phyloP scores from a whole-genome alignment of 2,329 filamentous ascomycete genomes.

The Cadophora gregata region DNA sequence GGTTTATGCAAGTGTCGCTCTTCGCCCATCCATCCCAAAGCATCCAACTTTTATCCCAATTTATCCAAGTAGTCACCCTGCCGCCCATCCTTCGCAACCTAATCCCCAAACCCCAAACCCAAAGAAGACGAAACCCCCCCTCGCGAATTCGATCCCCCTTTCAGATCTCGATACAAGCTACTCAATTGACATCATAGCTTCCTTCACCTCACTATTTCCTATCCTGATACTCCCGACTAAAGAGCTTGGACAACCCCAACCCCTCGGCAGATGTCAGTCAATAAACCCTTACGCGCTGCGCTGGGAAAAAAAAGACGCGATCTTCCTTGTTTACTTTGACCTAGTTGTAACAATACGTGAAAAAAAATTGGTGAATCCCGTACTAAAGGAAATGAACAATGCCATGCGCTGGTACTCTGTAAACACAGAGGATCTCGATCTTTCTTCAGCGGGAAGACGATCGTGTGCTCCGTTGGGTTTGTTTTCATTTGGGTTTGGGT shows the following conservation, averaged over 20 bases:
- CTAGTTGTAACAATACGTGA: background rate
- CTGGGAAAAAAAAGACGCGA: background rate
- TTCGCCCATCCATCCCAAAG: background rate
- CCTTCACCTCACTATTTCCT: background rate
- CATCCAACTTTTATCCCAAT: constrained; percentile 3
- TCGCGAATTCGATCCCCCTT: constrained; percentile 3
- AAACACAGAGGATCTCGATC: constrained; percentile 16
- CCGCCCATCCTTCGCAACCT: background rate
- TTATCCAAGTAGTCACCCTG: too few species aligned
- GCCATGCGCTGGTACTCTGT: constrained; percentile 7
- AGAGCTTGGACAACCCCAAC: background rate
- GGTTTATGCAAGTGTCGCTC: constrained; percentile 11
- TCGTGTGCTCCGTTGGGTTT: background rate
- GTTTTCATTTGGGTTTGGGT: too few species aligned
- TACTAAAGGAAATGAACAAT: background rate
- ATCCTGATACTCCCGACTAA: background rate
- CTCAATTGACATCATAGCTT: constrained; percentile 5
- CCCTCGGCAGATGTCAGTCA: constrained; percentile 3
- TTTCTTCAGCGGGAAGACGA: background rate
- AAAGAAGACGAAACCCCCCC: constrained; percentile 5
- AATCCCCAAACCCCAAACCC: background rate
- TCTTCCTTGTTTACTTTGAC: constrained; percentile 1
- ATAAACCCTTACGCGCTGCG: too few species aligned
- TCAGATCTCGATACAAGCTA: constrained; percentile 5
- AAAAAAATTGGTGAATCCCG: too few species aligned